Conservation (phyloP, 768 basidiomycete genomes). For the Boletus tomentosulus region DNA sequence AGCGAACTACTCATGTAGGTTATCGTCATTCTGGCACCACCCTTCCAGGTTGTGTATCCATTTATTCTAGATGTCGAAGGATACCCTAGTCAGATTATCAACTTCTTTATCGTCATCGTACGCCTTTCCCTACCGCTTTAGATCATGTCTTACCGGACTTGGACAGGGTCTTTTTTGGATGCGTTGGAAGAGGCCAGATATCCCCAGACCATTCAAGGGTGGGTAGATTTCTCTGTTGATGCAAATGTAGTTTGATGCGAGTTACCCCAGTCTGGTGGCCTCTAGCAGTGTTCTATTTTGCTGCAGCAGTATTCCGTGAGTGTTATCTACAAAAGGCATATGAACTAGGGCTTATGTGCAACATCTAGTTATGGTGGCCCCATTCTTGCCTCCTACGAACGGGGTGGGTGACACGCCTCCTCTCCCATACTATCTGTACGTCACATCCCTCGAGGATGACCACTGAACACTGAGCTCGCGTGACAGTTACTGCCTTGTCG, state of each 20-base stretch:
- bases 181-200: constrained; percentile 47
- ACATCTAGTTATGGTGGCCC: constrained; percentile 45
- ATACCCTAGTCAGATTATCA: constrained; percentile 50
- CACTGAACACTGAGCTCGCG: constrained; percentile 26
- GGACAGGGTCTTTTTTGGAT: constrained; percentile 54
- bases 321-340: neutral
- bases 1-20: constrained; percentile 26
- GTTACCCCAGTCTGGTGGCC: constrained; percentile 47
- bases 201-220: constrained; percentile 52
- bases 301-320: constrained; percentile 48
- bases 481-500: constrained; percentile 49
- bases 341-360: neutral
- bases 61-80: constrained; percentile 57
- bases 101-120: constrained; percentile 53
- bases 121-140: constrained; percentile 26
- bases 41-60: constrained; percentile 49
- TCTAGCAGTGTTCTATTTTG: constrained; percentile 51
- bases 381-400: constrained; percentile 52
- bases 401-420: constrained; percentile 57
- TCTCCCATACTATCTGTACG: constrained; percentile 52
- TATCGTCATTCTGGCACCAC: constrained; percentile 55
- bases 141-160: constrained; percentile 9
- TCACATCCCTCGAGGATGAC: constrained; percentile 26
- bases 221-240: neutral
- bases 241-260: constrained; percentile 2